Base-by-base conservation (phyloP, 1,139 yeast species). In the Eremothecium sinecaudum region DNA sequence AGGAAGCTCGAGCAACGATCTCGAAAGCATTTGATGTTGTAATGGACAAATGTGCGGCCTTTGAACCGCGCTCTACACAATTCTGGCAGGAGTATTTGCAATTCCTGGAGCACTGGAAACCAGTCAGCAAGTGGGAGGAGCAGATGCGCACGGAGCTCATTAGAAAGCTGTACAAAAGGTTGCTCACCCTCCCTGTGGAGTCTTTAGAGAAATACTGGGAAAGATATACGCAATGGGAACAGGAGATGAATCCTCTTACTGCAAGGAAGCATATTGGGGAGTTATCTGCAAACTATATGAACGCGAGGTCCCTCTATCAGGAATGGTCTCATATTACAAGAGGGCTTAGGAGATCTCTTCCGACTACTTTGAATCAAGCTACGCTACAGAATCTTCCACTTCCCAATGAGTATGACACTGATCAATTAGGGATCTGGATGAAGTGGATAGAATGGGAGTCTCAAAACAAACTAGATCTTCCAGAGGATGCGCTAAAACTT, bases 221-320 rank as follows among this genome's bases (percentile, higher is more conserved):
- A 39, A 75, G 66, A 33, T 90, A 86, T 56, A 79, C 83, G 20
- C 66, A 69, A 40, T 90, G 93, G 77, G 97, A 90, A 57, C 81
- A 77, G 46, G 79, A 75, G 31, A 61, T 79, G 14, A 81, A 79
- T 51, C 67, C 80, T 19, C 64, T 78, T 17, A 81, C 92, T 4
- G 92, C 96, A 2, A 73, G 94, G 50, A 84, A 84, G 56, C 79
- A 80, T 52, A 76, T 87, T 38, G 78, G 82, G 25, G 97, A 87
- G 47, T 70, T 75, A 43, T 79, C 93, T 11, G 76, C 84, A 3
- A 79, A 75, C n/a, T 90, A 86, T 54, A 83, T 87, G 95, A 75
- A 74, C 41, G 92, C 95, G 1, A 68, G 96, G 45, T 73, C 93
- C 0, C 68, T 83, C 63, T 73, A 75, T 41, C 75, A 74, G 26